Evolutionary conservation across 2,329 filamentous ascomycete species (phyloP).

Genomic region (Tolypocladium cylindrosporum): DNA sequence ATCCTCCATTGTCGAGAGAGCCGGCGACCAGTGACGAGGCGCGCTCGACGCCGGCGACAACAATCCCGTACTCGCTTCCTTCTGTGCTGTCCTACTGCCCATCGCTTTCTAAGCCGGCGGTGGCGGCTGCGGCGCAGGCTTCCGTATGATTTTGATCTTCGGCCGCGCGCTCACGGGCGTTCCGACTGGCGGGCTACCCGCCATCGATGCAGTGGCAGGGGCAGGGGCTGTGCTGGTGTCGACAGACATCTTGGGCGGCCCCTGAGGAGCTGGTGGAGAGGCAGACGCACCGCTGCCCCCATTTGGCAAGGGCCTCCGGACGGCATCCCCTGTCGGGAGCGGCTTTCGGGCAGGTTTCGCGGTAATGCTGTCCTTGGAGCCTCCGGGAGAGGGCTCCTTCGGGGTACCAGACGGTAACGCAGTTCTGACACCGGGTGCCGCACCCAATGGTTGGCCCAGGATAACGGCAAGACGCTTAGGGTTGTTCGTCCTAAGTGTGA

Average conservation of each 20-base stretch:
- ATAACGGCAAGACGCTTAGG: slow-evolving; percentile 23
- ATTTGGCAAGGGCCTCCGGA: slow-evolving; percentile 21
- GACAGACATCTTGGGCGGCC: slow-evolving; percentile 16
- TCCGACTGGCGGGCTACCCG: slow-evolving; percentile 11
- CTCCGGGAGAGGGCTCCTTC: slow-evolving; percentile 13
- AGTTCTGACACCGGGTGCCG: slow-evolving; percentile 14
- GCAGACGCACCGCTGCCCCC: slow-evolving; percentile 10
- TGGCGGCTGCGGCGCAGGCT: slow-evolving; percentile 18
- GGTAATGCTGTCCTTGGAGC: slow-evolving; percentile 18
- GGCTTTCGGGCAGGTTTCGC: slow-evolving; percentile 26
- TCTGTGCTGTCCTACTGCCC: neutral
- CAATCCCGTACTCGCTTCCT: neutral
- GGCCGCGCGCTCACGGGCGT: slow-evolving; percentile 17
- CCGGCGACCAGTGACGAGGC: neutral
- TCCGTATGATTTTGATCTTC: slow-evolving; percentile 28
- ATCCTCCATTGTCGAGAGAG: neutral
- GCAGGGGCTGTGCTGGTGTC: slow-evolving; percentile 11
- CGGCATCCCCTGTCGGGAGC: slow-evolving; percentile 18
- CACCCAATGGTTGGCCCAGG: slow-evolving; percentile 16
- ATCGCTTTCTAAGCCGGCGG: slow-evolving; percentile 10
- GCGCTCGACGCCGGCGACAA: neutral
- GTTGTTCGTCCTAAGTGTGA: slow-evolving; percentile 25
- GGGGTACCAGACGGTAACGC: slow-evolving; percentile 21
- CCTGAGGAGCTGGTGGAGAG: slow-evolving; percentile 11
- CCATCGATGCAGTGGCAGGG: slow-evolving; percentile 9